Evolutionary conservation across 352 stramenopile genomes (phyloP).

Genomic region (Phytophthora sp.): DNA sequence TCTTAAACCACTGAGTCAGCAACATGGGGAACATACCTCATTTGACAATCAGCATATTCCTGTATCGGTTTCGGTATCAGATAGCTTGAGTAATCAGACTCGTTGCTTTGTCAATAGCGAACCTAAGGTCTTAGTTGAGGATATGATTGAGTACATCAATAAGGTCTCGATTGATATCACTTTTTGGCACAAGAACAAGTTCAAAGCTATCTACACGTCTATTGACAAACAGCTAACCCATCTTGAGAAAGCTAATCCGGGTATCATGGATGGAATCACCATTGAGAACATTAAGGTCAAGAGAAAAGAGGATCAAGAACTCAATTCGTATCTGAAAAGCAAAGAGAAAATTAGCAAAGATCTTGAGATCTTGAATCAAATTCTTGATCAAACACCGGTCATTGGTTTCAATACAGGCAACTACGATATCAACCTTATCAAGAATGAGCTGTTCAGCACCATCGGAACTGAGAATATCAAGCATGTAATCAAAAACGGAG

Average conservation of each 20-base stretch:
- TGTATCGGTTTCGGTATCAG: not conserved
- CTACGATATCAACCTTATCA: slow-evolving; percentile 38
- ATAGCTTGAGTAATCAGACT: slow-evolving; percentile 4
- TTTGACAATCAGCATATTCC: not conserved
- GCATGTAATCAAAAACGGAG: not conserved
- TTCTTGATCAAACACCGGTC: not conserved
- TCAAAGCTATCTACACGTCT: not conserved
- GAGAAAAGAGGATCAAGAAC: not conserved
- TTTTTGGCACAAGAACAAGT: not conserved
- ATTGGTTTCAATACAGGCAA: not conserved
- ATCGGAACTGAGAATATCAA: not conserved
- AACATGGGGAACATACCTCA: not conserved
- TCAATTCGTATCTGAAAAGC: not conserved
- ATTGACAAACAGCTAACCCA: not conserved
- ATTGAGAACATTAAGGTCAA: not conserved
- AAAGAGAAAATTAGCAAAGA: not conserved
- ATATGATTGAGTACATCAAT: not conserved
- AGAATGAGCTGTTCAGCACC: not conserved
- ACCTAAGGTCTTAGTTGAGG: not conserved
- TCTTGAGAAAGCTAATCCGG: not conserved
- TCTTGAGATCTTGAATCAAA: not conserved
- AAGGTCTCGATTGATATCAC: not conserved
- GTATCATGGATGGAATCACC: not conserved
- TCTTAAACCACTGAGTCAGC: not conserved
- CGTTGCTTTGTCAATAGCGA: slow-evolving; percentile 1